phyloP scores from a whole-genome alignment of 352 stramenopile species.

The Peronospora destructor region DNA sequence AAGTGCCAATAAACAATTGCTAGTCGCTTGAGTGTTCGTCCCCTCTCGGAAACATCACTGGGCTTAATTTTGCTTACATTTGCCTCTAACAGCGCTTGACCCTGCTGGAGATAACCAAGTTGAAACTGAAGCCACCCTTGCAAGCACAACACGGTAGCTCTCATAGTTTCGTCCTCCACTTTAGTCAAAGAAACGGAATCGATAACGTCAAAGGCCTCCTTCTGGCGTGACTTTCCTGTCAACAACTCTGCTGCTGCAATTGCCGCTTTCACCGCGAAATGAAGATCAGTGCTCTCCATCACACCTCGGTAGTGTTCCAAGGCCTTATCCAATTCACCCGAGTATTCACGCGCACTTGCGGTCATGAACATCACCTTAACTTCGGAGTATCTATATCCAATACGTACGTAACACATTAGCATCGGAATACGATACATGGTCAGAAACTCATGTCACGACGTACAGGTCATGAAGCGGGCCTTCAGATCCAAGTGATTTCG shows the following conservation, averaged over 20 bases:
- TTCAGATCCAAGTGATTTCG: constrained; percentile 28
- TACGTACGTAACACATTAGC: constrained; percentile 4
- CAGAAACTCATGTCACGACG: constrained; percentile 10
- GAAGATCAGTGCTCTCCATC: constrained; percentile 19
- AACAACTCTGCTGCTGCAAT: constrained; percentile 46
- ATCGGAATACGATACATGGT: neutral
- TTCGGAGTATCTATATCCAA: constrained; percentile 40
- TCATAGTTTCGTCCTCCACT: constrained; percentile 19
- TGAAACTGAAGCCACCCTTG: constrained; percentile 50
- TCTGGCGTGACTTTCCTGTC: constrained; percentile 20
- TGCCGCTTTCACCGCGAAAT: constrained; percentile 27
- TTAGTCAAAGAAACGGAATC: constrained; percentile 19
- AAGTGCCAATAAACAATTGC: constrained; percentile 75
- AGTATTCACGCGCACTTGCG: constrained; percentile 47
- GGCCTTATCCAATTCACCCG: constrained; percentile 38
- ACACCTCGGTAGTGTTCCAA: constrained; percentile 37
- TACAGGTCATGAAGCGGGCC: constrained; percentile 37
- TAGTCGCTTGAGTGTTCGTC: constrained; percentile 53
- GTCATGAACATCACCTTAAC: constrained; percentile 46
- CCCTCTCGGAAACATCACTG: constrained; percentile 17
- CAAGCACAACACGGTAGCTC: constrained; percentile 20
- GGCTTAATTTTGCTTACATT: constrained; percentile 27
- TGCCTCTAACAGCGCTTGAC: constrained; percentile 34
- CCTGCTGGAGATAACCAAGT: constrained; percentile 30
- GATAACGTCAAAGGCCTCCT: constrained; percentile 32